These are phyloP conservation scores for Neofusicoccum sp. DNA, from an alignment of 2,329 filamentous ascomycete genomes.

Conservation along the genomic window DNA sequence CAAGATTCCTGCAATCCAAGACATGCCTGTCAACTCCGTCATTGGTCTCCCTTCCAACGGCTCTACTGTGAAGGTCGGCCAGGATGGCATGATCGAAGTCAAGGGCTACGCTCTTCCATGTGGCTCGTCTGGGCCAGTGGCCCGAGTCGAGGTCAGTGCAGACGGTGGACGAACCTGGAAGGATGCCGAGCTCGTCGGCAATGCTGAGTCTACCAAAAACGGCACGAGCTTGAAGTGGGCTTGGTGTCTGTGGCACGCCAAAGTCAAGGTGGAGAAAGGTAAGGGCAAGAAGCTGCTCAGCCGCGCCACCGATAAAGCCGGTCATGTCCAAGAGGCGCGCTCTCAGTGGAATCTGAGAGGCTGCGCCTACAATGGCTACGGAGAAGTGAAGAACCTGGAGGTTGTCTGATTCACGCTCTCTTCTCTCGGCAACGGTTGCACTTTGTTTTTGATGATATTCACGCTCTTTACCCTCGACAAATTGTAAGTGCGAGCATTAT, in stretches of 20 bases:
- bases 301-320: slow-evolving; percentile 53
- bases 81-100: slow-evolving; percentile 47
- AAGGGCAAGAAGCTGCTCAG: slow-evolving; percentile 49
- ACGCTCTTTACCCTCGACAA: too few relatives aligned
- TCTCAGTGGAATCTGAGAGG: slow-evolving; percentile 59
- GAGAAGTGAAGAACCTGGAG: slow-evolving; percentile 51
- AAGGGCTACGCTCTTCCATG: slow-evolving; percentile 57
- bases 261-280: slow-evolving; percentile 43
- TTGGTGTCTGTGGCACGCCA: slow-evolving; percentile 56
- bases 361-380: slow-evolving; percentile 61
- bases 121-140: slow-evolving; percentile 53
- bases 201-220: background rate
- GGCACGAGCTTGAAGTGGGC: slow-evolving; percentile 49
- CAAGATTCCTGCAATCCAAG: slow-evolving; percentile 50
- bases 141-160: slow-evolving; percentile 52
- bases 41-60: slow-evolving; percentile 49
- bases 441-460: too few relatives aligned
- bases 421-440: too few relatives aligned
- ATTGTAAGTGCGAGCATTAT: too few relatives aligned
- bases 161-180: slow-evolving; percentile 52
- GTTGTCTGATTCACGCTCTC: slow-evolving; percentile 29
- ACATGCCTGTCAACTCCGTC: slow-evolving; percentile 58
- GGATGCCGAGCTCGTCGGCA: slow-evolving; percentile 41
- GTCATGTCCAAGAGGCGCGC: slow-evolving; percentile 50
- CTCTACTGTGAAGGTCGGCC: slow-evolving; percentile 41